A percentile compares a stretch with the other conserved stretches of the same genome.
Conservation (phyloP, 2,329 filamentous ascomycete genomes). For the Hypoxylon sp. region DNA sequence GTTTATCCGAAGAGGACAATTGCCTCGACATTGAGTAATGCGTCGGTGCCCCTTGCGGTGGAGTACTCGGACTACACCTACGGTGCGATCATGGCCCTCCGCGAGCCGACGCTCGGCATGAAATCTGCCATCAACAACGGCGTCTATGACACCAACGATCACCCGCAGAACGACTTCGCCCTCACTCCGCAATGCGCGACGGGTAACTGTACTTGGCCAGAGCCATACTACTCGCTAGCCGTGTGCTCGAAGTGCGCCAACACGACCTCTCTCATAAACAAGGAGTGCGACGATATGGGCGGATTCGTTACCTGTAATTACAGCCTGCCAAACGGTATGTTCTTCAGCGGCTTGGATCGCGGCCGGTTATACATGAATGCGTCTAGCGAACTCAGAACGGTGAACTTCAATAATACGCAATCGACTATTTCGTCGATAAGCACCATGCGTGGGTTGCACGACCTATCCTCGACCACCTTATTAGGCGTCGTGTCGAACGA, state of each 20-base stretch:
- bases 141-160: slow-evolving; percentile 2
- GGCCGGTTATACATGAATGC: slow-evolving; percentile 2
- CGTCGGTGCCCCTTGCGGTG: slow-evolving; percentile 2
- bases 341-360: neutral
- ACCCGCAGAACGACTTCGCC: slow-evolving; percentile 4
- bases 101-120: slow-evolving; percentile 1
- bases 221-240: neutral
- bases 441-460: neutral
- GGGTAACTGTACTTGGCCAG: slow-evolving; percentile 1
- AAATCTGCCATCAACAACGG: slow-evolving; percentile 9
- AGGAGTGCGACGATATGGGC: neutral
- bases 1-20: slow-evolving; percentile 24
- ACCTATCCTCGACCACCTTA: neutral
- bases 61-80: slow-evolving; percentile 4
- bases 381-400: neutral
- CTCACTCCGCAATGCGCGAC: slow-evolving; percentile 3
- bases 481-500: neutral
- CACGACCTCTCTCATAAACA: neutral
- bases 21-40: neutral
- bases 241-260: slow-evolving; percentile 3
- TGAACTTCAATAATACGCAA: slow-evolving; percentile 4
- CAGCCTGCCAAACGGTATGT: neutral
- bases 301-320: neutral
- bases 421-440: slow-evolving; percentile 2
- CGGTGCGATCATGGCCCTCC: neutral